Percentiles rank a stretch among this genome's conserved stretches.
These are phyloP conservation scores for Kitagawia praeruptora DNA, from an alignment of 129 eudicot species.

Conservation along the genomic window DNA sequence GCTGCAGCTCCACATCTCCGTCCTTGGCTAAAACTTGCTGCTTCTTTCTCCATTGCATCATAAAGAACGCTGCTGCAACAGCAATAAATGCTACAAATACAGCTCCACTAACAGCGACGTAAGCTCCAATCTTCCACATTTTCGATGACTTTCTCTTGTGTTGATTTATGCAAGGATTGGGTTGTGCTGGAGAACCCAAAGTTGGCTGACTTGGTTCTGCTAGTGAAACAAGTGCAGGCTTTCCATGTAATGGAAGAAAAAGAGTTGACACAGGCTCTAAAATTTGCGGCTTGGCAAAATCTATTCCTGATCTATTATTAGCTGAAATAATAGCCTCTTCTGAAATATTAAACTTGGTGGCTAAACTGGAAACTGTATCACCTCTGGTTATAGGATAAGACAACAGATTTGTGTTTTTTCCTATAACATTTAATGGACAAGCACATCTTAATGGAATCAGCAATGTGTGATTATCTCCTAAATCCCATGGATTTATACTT, in stretches of 20 bases:
- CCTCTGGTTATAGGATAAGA: slow-evolving; percentile 35
- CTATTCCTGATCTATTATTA: slow-evolving; percentile 17
- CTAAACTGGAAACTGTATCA: slow-evolving; percentile 29
- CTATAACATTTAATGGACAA: slow-evolving; percentile 26
- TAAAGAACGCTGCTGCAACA: slow-evolving; percentile 25
- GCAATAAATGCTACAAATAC: slow-evolving; percentile 35
- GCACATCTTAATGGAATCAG: slow-evolving; percentile 39
- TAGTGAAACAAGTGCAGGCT: slow-evolving; percentile 28
- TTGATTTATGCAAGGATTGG: slow-evolving; percentile 8
- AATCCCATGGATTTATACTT: slow-evolving; percentile 19
- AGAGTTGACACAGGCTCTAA: slow-evolving; percentile 26
- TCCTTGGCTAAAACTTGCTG: slow-evolving; percentile 17
- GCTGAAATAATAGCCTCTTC: slow-evolving; percentile 18
- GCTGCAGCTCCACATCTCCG: slow-evolving; percentile 60
- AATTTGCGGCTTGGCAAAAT: slow-evolving; percentile 14
- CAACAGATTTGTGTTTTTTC: slow-evolving; percentile 16
- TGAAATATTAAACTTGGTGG: slow-evolving; percentile 24
- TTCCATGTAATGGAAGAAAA: slow-evolving; percentile 26
- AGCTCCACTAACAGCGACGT: slow-evolving; percentile 31
- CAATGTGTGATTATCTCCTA: slow-evolving; percentile 18
- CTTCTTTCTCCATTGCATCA: slow-evolving; percentile 24
- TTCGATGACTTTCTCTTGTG: slow-evolving; percentile 21
- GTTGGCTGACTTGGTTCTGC: slow-evolving; percentile 21
- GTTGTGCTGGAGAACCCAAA: slow-evolving; percentile 19
- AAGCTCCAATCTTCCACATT: slow-evolving; percentile 33